phyloP scores from a whole-genome alignment of 1,284 basidiomycete species.

The Tremellales sp. region DNA sequence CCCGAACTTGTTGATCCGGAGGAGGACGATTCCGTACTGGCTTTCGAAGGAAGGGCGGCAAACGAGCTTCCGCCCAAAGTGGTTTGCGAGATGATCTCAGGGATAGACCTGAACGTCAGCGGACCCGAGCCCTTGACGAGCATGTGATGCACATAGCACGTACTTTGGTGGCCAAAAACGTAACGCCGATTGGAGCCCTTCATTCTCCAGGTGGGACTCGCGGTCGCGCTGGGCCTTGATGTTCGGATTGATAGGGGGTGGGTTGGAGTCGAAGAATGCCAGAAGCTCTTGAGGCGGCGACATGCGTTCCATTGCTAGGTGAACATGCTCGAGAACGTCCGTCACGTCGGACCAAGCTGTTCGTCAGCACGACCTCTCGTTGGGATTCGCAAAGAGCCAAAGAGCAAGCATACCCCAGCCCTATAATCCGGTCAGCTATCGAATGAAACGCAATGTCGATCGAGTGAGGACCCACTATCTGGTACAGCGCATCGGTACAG shows the following conservation, averaged over 20 bases:
- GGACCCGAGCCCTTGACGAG: too few relatives aligned
- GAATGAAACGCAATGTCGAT: background rate
- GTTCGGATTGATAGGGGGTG: background rate
- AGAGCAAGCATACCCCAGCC: conserved; percentile 18
- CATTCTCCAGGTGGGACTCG: conserved; percentile 1
- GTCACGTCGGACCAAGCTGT: conserved; percentile 29
- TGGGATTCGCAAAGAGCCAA: background rate
- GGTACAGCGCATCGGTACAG: conserved; percentile 30
- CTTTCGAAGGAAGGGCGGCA: too few relatives aligned
- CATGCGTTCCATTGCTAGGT: conserved; percentile 24
- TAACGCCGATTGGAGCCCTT: conserved; percentile 3
- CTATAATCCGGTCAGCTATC: background rate
- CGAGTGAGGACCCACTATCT: conserved; percentile 25
- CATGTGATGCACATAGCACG: too few relatives aligned
- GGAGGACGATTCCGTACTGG: too few relatives aligned
- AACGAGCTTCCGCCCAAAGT: too few relatives aligned
- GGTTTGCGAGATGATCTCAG: background rate
- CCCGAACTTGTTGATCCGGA: too few relatives aligned
- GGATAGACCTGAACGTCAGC: background rate
- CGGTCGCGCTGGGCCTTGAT: background rate
- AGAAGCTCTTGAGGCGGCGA: conserved; percentile 17
- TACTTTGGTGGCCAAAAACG: conserved; percentile 17
- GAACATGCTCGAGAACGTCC: conserved; percentile 16
- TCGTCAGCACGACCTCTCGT: background rate
- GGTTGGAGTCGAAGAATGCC: conserved; percentile 1